Base-by-base conservation (phyloP, 768 basidiomycete species). In the Mycena filopes region DNA sequence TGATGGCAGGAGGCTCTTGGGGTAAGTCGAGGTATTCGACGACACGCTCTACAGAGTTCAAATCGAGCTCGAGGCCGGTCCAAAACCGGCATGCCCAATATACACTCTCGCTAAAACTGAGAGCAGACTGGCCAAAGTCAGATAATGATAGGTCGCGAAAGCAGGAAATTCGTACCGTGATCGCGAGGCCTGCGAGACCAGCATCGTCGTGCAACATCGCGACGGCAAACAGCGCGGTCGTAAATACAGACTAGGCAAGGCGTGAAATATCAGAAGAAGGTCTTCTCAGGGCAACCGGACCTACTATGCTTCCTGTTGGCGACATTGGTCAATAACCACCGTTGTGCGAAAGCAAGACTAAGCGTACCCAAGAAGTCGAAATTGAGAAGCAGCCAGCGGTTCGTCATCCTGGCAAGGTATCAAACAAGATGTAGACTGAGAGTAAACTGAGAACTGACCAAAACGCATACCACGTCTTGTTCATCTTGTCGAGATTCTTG, bases 1-100 rank as follows among this genome's bases (percentile, higher is more conserved):
- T 89, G 63, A 91, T 73, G 0, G 89, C 83, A 10, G 93, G 88
- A 0, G 96, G 91, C 73, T 96, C 95, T 75, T 95, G 93, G 0
- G 94, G 94, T 7, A 97, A 82, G 57, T 93, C 86, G 20, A 96
- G 86, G 80, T 96, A 97, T 81, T 97, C 95, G 11, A 94, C 89
- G 13, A 96, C 84, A 64, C 96, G 92, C 75, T 98, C 95, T 11
- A 97, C 94, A 18, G 92, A 91, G 80, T 68, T 68, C 38, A 67
- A 43, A 25, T 62, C 54, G 20, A 68, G 53, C 48, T 68, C 67
- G 5, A 63, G 53, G 12, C 47, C 31, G 15, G 62, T 60, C 62
- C 57, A 68, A 23, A 49, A 59, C 11, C 56, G 21, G 16, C 47
- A 40, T 1, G 54, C 51, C 33, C 33, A 51, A 36, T 60, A 64